Conservation (phyloP, 257 asterid genomes). For the Solanum commersonii region DNA sequence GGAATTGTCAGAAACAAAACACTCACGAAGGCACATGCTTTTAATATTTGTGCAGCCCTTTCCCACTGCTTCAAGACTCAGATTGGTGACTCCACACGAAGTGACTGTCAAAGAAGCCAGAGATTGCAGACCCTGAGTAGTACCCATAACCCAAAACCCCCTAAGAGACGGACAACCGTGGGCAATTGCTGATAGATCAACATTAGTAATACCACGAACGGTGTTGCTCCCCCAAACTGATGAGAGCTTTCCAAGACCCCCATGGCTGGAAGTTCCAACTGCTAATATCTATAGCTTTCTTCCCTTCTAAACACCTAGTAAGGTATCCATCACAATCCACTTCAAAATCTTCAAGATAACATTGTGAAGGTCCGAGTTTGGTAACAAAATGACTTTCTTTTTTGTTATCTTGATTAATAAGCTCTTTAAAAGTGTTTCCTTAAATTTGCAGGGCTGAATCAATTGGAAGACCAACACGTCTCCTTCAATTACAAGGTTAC, state of each 20-base stretch:
- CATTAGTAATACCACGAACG: constrained; percentile 41
- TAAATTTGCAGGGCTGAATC: too few relatives aligned
- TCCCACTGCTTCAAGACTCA: constrained; percentile 65
- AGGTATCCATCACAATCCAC: constrained; percentile 63
- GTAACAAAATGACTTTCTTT: too few relatives aligned
- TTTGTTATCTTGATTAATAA: too few relatives aligned
- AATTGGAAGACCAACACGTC: too few relatives aligned
- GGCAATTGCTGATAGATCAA: constrained; percentile 64
- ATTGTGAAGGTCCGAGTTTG: too few relatives aligned
- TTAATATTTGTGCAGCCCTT: constrained; percentile 54
- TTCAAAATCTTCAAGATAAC: constrained; percentile 32
- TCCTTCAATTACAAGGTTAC: too few relatives aligned
- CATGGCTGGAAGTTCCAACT: constrained; percentile 73
- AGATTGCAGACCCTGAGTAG: constrained; percentile 43
- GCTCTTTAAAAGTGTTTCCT: too few relatives aligned
- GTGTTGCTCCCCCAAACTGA: constrained; percentile 54
- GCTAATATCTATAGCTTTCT: constrained; percentile 80
- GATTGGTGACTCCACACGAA: constrained; percentile 56
- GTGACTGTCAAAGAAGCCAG: constrained; percentile 51
- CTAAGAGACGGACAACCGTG: constrained; percentile 82
- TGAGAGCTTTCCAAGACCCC: constrained; percentile 85
- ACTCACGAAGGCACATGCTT: constrained; percentile 44
- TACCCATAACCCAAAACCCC: constrained; percentile 95
- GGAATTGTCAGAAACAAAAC: constrained; percentile 43
- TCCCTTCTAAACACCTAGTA: constrained; percentile 79